A percentile compares a stretch with the other conserved stretches of the same genome.
Conservation (phyloP, 257 asterid species). For the Solanum megistacrolobum region DNA sequence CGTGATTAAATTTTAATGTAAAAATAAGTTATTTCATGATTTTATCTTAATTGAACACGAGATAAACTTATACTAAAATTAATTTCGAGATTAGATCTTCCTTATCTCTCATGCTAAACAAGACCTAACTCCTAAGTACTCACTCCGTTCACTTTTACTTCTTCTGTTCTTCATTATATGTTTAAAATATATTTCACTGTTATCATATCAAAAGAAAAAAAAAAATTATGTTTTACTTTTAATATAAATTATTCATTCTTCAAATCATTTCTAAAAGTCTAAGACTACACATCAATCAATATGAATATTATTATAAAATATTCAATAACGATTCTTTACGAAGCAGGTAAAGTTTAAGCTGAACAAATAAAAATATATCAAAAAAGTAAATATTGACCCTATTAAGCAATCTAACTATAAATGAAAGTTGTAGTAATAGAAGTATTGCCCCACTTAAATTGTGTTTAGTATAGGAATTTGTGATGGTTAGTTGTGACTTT, state of each 20-base stretch:
- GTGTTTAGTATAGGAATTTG: background rate
- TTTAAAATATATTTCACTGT: too few species aligned
- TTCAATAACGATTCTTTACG: rapidly evolving
- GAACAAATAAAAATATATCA: background rate
- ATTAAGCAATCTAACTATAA: background rate
- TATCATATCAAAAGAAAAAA: background rate
- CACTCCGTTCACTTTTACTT: too few species aligned
- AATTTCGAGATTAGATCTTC: background rate
- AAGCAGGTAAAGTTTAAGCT: background rate
- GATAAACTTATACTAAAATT: too few species aligned
- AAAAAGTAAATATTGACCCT: background rate
- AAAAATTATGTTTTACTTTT: too few species aligned
- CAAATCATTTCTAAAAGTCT: background rate
- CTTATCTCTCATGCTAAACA: background rate
- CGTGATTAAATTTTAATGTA: too few species aligned
- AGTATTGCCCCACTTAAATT: background rate
- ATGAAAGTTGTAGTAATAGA: background rate
- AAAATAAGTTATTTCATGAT: background rate
- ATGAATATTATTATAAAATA: too few species aligned
- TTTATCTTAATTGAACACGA: too few species aligned
- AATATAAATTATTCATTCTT: too few species aligned
- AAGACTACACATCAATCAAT: background rate
- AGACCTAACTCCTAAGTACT: background rate
- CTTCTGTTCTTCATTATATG: too few species aligned
- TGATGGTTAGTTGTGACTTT: background rate